A percentile compares a stretch with the other conserved stretches of the same genome.
Evolutionary conservation across 805 yeast genomes (phyloP).

Genomic region (Pichia nakasei): DNA sequence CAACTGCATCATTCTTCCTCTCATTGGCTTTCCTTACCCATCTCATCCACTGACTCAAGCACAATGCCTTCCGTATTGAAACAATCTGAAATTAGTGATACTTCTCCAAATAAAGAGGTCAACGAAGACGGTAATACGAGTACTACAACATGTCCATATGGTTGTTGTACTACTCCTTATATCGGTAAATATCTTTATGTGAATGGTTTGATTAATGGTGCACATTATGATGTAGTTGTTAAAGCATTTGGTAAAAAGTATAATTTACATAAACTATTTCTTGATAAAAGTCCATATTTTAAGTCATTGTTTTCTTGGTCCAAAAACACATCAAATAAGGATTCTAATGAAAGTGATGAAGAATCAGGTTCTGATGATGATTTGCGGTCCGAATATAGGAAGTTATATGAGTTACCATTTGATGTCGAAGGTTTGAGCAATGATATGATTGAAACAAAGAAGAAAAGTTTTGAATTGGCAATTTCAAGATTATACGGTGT

Average conservation of each 20-base stretch:
- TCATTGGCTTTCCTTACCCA: not conserved
- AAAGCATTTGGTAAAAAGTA: slow-evolving; percentile 38
- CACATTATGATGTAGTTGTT: slow-evolving; percentile 40
- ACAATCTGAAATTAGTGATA: not conserved
- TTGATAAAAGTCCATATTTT: slow-evolving; percentile 41
- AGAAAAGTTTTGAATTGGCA: slow-evolving; percentile 40
- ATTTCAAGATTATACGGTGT: slow-evolving; percentile 41
- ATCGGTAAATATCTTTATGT: slow-evolving; percentile 5
- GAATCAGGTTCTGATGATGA: not conserved
- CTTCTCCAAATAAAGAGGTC: not conserved
- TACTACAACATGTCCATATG: slow-evolving; percentile 5
- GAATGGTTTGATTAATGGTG: slow-evolving; percentile 36
- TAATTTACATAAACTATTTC: slow-evolving; percentile 36
- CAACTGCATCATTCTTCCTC: slow-evolving; percentile 21
- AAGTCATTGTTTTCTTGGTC: slow-evolving; percentile 39
- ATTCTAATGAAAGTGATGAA: slow-evolving; percentile 5
- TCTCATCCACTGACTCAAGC: not conserved
- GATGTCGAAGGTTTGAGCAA: slow-evolving; percentile 34
- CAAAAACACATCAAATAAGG: slow-evolving; percentile 10
- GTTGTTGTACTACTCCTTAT: slow-evolving; percentile 6
- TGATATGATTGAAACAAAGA: not conserved
- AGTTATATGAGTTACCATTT: slow-evolving; percentile 26
- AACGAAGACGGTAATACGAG: not conserved
- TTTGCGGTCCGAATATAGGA: not conserved
- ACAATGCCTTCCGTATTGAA: not conserved